Evolutionary conservation across 2,329 filamentous ascomycete species (phyloP), one percentile per base, ranked within the genome.

Genomic region (Phialophora expanda): DNA sequence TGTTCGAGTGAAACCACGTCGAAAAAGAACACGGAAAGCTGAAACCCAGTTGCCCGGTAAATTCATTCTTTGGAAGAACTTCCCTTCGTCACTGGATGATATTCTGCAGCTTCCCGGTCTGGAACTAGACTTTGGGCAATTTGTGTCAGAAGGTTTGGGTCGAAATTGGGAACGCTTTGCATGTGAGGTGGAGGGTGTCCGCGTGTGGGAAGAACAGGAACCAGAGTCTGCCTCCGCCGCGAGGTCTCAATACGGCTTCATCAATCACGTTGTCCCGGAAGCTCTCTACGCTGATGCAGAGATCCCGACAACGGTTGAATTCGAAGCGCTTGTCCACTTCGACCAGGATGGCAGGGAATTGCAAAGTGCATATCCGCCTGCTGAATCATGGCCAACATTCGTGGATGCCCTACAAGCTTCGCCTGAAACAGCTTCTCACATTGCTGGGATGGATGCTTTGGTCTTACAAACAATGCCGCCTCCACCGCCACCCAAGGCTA

Each of bases 151-250:
- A 12, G 65, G 64, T 50, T 8, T 22, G n/a, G 48, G 48, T 51
- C 48, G 6, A 22, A 24, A 67, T 17, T 67, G 65, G 67, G 65
- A 66, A 51, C 65, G 65, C 34, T 69, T 69, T 61, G 67, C 64
- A 17, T 58, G 60, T 22, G 22, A 87, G 44, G 68, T 87, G 81
- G 56, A 88, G 72, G 46, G 73, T 74, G 75, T 87, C 84, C 24
- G 67, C 68, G 32, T 85, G 84, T 41, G 83, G 82, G 7, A 75
- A 66, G 20, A 87, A 76, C 55, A 66, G 26, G 50, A 59, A 41
- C 20, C 57, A 34, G 53, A 62, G 11, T 22, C 57, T 14, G 55
- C 48, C 32, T 17, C n/a, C 8, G 38, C 65, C n/a, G 44, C 24
- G 20, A 62, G 67, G 3, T 58, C 60, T 12, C 56, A 34, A 34